phyloP scores from a whole-genome alignment of 306 rosid genomes.

The Senna siamea region DNA sequence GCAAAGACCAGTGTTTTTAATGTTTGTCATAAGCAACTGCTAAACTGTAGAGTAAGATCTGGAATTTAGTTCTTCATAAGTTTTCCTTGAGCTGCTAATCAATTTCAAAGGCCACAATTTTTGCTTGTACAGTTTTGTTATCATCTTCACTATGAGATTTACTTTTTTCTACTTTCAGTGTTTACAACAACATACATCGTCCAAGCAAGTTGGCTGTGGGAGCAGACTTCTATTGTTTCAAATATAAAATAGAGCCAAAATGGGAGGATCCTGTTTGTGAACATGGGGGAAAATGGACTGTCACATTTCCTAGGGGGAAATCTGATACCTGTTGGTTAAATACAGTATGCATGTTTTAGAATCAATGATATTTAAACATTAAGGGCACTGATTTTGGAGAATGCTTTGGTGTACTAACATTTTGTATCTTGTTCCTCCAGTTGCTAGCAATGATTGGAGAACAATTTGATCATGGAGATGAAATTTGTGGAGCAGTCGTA shows the following conservation, averaged over 20 bases:
- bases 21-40: background rate
- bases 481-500: constrained; percentile 97
- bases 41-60: background rate
- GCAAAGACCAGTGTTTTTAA: background rate
- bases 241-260: constrained; percentile 80
- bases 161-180: constrained; percentile 46
- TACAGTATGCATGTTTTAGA: constrained; percentile 57
- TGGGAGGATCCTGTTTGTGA: constrained; percentile 98
- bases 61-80: background rate
- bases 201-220: constrained; percentile 67
- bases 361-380: background rate
- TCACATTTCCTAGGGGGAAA: constrained; percentile 43
- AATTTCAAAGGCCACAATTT: background rate
- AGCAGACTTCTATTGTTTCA: constrained; percentile 88
- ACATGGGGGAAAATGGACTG: constrained; percentile 91
- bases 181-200: constrained; percentile 80
- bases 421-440: constrained; percentile 47
- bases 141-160: background rate
- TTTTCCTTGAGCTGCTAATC: background rate
- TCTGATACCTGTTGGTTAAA: constrained; percentile 88
- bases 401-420: constrained; percentile 19
- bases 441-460: constrained; percentile 97
- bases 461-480: constrained; percentile 97
- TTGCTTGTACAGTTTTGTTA: background rate
- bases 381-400: background rate